These are phyloP conservation scores for Polytrichum formosum DNA, from an alignment of 225 moss, liverwort and hornwort genomes.

Conservation along the genomic window DNA sequence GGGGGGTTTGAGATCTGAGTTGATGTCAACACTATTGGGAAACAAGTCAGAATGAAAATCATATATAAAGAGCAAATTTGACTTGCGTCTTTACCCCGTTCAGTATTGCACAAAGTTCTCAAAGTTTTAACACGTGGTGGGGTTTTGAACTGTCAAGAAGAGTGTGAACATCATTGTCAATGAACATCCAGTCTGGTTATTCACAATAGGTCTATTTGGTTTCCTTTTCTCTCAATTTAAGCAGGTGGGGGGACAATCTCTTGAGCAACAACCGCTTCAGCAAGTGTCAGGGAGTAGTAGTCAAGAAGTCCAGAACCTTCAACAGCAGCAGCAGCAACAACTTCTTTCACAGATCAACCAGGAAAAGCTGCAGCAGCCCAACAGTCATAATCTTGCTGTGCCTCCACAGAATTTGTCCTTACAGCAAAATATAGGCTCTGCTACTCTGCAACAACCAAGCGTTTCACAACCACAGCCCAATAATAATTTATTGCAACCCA, in stretches of 20 bases:
- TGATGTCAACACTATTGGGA: too few species aligned
- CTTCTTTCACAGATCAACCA: constrained; percentile 14
- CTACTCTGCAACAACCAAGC: constrained; percentile 38
- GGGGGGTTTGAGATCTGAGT: too few species aligned
- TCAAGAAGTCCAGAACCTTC: constrained; percentile 8
- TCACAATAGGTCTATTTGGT: not conserved
- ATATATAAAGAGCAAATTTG: not conserved
- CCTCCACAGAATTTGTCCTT: constrained; percentile 1
- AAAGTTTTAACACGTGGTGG: not conserved
- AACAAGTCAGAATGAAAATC: not conserved
- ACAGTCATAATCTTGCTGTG: constrained; percentile 25
- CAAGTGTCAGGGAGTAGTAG: constrained; percentile 6
- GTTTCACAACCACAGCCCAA: constrained; percentile 10
- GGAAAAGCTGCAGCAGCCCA: constrained; percentile 34
- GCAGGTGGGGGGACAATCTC: constrained; percentile 12
- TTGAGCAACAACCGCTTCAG: constrained; percentile 13
- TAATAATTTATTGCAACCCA: not conserved
- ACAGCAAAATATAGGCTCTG: constrained; percentile 12
- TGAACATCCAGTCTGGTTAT: too few species aligned
- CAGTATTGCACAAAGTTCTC: not conserved
- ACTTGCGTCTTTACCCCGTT: not conserved
- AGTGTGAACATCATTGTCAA: not conserved
- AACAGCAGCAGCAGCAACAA: constrained; percentile 10
- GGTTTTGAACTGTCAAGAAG: not conserved
- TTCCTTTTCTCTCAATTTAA: constrained; percentile 3